Conservation (phyloP, 2,329 filamentous ascomycete genomes). For the Aspergillus sp. region DNA sequence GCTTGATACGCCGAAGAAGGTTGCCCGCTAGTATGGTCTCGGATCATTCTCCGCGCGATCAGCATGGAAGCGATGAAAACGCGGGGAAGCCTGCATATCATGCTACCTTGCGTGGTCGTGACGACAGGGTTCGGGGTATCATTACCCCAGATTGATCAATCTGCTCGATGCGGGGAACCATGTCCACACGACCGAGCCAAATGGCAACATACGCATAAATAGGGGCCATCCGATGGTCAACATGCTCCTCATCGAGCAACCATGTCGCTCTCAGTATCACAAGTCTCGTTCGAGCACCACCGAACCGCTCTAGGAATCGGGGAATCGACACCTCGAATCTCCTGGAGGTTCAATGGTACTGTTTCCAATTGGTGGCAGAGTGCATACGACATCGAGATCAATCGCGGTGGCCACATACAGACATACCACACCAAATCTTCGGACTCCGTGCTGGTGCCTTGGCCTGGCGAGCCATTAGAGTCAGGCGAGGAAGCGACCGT, state of each 20-base stretch:
- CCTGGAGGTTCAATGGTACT: conserved; percentile 30
- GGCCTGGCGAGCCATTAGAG: conserved; percentile 24
- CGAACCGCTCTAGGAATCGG: conserved; percentile 22
- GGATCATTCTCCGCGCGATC: neutral
- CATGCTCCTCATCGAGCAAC: neutral
- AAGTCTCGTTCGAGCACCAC: conserved; percentile 26
- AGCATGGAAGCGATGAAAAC: neutral
- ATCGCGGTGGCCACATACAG: conserved; percentile 7
- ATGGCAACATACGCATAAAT: neutral
- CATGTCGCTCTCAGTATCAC: conserved; percentile 22
- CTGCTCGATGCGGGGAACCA: neutral
- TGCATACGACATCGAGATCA: conserved; percentile 24
- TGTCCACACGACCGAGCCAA: neutral
- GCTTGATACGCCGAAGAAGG: neutral
- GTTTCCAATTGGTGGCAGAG: conserved; percentile 28
- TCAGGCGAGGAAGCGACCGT: conserved; percentile 23
- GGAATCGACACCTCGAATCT: conserved; percentile 28
- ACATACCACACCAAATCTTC: conserved; percentile 20
- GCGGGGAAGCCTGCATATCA: neutral
- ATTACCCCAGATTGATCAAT: neutral
- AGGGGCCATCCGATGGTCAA: neutral
- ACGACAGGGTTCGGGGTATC: neutral
- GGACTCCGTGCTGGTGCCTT: conserved; percentile 29
- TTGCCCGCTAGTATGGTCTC: neutral
- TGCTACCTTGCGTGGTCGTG: neutral